Percentiles rank a stretch among this genome's conserved stretches.
Conservation (phyloP, 1,139 yeast species). For the Hemisphaericaspora subhashii region DNA sequence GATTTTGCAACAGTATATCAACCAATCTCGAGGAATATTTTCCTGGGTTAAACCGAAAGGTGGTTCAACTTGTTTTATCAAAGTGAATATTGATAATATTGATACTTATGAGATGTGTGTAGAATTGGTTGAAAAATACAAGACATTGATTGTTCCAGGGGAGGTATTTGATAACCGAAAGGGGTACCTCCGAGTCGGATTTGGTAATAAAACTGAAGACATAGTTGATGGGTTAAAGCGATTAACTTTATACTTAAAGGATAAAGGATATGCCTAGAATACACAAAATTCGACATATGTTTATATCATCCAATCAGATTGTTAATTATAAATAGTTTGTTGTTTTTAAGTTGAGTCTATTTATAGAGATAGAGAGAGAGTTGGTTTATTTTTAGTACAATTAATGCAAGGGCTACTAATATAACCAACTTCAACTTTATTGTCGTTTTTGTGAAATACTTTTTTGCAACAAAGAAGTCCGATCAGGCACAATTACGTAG, state of each 20-base stretch:
- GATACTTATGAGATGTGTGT: conserved; percentile 34
- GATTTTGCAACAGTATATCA: conserved; percentile 34
- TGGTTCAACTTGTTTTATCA: conserved; percentile 51
- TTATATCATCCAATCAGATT: no score
- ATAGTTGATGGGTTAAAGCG: conserved; percentile 23
- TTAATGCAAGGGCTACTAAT: no score
- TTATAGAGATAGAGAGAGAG: no score
- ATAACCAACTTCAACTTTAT: no score
- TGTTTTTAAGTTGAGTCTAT: no score
- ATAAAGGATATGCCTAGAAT: conserved; percentile 3
- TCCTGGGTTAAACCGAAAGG: conserved; percentile 47
- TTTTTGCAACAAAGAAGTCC: no score
- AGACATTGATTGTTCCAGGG: conserved; percentile 51
- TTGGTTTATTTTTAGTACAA: no score
- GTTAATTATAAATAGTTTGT: no score
- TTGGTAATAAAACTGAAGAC: conserved; percentile 44
- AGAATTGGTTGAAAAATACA: conserved; percentile 34
- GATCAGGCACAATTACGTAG: no score
- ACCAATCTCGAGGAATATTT: conserved; percentile 23
- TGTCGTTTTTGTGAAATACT: no score
- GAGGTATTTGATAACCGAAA: conserved; percentile 42
- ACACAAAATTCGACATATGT: no score
- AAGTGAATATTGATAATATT: conserved; percentile 27
- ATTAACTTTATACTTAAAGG: conserved; percentile 12
- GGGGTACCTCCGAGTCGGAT: conserved; percentile 51